Evolutionary conservation across 192 early-diverging fungal species (phyloP).

Genomic region (Mycoemilia scoparia): DNA sequence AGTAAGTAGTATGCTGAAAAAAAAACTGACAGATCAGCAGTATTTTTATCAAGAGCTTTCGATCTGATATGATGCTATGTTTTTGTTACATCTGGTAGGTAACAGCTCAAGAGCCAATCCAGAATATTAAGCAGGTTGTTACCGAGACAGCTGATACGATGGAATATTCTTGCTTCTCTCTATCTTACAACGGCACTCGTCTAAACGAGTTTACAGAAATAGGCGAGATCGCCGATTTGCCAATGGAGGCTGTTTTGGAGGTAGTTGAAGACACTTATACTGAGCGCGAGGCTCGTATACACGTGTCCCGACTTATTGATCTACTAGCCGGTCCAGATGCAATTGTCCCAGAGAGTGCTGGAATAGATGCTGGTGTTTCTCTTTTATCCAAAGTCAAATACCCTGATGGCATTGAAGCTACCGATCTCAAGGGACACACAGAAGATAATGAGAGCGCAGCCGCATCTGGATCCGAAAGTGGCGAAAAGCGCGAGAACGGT

Average conservation of each 20-base stretch:
- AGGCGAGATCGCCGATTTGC: slow-evolving; percentile 42
- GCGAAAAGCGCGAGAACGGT: slow-evolving; percentile 9
- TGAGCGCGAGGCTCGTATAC: slow-evolving; percentile 80
- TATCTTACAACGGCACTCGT: slow-evolving; percentile 49
- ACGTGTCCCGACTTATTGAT: slow-evolving; percentile 76
- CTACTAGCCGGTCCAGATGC: slow-evolving; percentile 50
- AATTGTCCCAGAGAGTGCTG: slow-evolving; percentile 14
- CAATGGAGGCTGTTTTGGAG: slow-evolving; percentile 43
- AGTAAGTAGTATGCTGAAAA: too few species aligned
- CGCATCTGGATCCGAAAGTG: slow-evolving; percentile 2
- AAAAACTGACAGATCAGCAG: too few species aligned
- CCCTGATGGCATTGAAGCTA: slow-evolving; percentile 6
- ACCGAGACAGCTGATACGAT: slow-evolving; percentile 71
- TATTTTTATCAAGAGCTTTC: background rate
- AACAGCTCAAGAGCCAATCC: slow-evolving; percentile 54
- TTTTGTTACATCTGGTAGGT: slow-evolving; percentile 13
- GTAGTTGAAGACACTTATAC: slow-evolving; percentile 68
- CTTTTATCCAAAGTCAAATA: slow-evolving; percentile 34
- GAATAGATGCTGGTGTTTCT: slow-evolving; percentile 58
- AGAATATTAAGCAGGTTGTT: slow-evolving; percentile 73
- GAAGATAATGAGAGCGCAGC: background rate
- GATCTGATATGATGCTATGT: background rate
- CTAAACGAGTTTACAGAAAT: slow-evolving; percentile 61
- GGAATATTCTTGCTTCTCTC: slow-evolving; percentile 81
- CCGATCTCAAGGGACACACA: background rate